Conservation (phyloP, 106 monocot species). For the Dendrobium officinale region DNA sequence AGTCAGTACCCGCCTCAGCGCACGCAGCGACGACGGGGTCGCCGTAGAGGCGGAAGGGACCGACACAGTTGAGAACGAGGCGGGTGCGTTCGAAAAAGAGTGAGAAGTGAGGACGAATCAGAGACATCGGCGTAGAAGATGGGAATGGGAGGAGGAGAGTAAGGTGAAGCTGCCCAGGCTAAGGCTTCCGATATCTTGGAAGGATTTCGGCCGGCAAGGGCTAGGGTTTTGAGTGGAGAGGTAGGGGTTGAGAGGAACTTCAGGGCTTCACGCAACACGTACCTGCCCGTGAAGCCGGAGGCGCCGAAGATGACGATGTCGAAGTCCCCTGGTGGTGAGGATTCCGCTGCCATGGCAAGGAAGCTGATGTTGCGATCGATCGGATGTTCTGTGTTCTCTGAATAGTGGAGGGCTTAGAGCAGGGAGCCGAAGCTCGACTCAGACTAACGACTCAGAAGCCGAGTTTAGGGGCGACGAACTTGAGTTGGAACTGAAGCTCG, state of each 20-base stretch:
- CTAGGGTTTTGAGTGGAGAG: conserved; percentile 49
- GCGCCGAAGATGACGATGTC: conserved; percentile 82
- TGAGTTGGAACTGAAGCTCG: too few species aligned
- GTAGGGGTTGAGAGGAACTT: conserved; percentile 47
- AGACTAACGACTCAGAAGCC: too few species aligned
- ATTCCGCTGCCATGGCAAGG: not conserved
- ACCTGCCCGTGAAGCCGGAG: conserved; percentile 88
- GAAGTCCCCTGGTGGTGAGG: conserved; percentile 11
- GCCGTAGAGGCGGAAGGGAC: conserved; percentile 86
- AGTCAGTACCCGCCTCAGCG: conserved; percentile 61
- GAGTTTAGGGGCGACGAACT: too few species aligned
- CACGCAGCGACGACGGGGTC: conserved; percentile 76
- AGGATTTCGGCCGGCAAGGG: conserved; percentile 75
- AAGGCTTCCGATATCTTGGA: conserved; percentile 58
- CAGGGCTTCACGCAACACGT: conserved; percentile 72
- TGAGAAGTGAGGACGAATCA: conserved; percentile 44
- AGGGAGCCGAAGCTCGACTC: too few species aligned
- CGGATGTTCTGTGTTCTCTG: too few species aligned
- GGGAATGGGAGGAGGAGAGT: conserved; percentile 27
- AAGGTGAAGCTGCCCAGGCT: conserved; percentile 45
- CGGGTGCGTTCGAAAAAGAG: conserved; percentile 38
- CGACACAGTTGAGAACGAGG: conserved; percentile 77
- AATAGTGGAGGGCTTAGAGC: not conserved
- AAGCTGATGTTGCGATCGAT: not conserved
- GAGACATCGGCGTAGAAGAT: conserved; percentile 53